A percentile compares a stretch with the other conserved stretches of the same genome.
Evolutionary conservation across 352 stramenopile genomes (phyloP).

Genomic region (Globisporangium solare): DNA sequence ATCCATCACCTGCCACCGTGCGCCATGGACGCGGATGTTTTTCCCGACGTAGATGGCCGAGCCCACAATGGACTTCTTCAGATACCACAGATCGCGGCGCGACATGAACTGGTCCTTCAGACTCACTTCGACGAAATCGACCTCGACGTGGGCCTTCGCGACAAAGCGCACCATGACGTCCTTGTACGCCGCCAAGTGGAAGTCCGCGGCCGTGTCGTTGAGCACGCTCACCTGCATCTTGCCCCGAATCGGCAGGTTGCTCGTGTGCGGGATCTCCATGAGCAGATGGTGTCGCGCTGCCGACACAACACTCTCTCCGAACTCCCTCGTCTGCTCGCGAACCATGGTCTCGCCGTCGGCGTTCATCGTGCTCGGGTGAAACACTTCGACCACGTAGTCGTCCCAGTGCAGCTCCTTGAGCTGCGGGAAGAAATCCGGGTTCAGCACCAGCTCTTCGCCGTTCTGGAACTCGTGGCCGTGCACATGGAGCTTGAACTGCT

Average conservation of each 20-base stretch:
- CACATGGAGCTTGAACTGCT: conserved; percentile 77
- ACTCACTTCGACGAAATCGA: conserved; percentile 89
- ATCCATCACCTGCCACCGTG: conserved; percentile 88
- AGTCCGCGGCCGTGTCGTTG: conserved; percentile 73
- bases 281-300: conserved; percentile 63
- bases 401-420: conserved; percentile 60
- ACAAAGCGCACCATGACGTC: conserved; percentile 82
- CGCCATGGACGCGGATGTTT: conserved; percentile 66
- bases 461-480: conserved; percentile 81
- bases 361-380: conserved; percentile 33
- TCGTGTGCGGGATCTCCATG: conserved; percentile 69
- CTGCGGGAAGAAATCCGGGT: conserved; percentile 75
- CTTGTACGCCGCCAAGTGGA: conserved; percentile 71
- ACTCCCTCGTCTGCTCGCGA: conserved; percentile 16
- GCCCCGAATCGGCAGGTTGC: conserved; percentile 56
- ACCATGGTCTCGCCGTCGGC: conserved; percentile 4
- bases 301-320: conserved; percentile 13
- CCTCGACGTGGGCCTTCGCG: conserved; percentile 61
- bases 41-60: conserved; percentile 75
- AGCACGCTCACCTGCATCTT: conserved; percentile 80
- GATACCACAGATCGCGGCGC: conserved; percentile 87
- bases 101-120: conserved; percentile 92
- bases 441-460: conserved; percentile 77
- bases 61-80: conserved; percentile 67
- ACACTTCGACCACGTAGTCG: conserved; percentile 82